phyloP scores from a whole-genome alignment of 768 basidiomycete genomes.

The Hypholoma fasciculare region DNA sequence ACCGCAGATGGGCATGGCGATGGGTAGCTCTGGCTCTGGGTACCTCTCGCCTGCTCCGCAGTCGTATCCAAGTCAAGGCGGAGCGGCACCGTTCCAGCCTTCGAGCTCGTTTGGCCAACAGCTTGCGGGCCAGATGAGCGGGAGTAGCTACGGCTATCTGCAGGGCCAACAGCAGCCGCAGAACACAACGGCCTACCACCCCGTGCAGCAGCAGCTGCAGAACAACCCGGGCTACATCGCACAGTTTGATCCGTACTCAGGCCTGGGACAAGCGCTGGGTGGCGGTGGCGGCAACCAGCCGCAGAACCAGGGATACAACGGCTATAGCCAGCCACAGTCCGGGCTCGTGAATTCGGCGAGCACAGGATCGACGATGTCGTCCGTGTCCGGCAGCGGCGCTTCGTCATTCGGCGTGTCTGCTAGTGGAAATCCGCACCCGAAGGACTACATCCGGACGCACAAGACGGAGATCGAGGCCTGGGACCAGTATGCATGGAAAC shows the following conservation, averaged over 20 bases:
- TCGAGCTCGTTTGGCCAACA: conserved; percentile 60
- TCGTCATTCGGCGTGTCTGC: conserved; percentile 25
- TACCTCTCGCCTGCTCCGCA: conserved; percentile 14
- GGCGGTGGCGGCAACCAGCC: conserved; percentile 11
- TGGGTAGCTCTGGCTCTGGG: conserved; percentile 4
- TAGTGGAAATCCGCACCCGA: conserved; percentile 57
- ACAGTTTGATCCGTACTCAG: conserved; percentile 54
- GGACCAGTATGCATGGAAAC: conserved; percentile 74
- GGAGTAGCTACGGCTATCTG: conserved; percentile 40
- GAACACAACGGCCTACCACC: conserved; percentile 32
- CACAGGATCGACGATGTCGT: conserved; percentile 22
- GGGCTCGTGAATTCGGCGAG: conserved; percentile 16
- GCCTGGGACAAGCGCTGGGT: conserved; percentile 34
- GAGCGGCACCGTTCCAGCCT: conserved; percentile 40
- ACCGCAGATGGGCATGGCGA: conserved; percentile 7
- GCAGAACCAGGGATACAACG: conserved; percentile 12
- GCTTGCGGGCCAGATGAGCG: conserved; percentile 37
- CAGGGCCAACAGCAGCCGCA: conserved; percentile 30
- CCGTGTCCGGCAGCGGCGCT: conserved; percentile 7
- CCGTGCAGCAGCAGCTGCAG: conserved; percentile 48
- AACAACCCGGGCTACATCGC: conserved; percentile 46
- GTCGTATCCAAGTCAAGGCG: conserved; percentile 11
- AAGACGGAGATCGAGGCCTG: conserved; percentile 71
- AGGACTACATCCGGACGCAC: conserved; percentile 64
- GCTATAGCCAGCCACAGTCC: conserved; percentile 10